Percentiles rank a stretch among this genome's conserved stretches.
Conservation (phyloP, 345 rosid species). For the Hypericum perforatum region DNA sequence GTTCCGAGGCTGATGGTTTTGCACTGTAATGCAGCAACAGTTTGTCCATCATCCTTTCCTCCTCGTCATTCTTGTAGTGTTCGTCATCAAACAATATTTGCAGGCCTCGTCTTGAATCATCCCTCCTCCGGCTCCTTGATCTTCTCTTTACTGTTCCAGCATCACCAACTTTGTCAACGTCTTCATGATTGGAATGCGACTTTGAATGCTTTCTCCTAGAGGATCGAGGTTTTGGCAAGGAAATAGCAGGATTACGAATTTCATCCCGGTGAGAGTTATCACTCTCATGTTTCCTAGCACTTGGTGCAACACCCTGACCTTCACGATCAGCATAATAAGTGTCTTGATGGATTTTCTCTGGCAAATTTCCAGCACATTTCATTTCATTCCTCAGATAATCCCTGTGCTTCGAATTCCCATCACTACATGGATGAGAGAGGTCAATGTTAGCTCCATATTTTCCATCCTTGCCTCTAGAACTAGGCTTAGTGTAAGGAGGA, state of each 20-base stretch:
- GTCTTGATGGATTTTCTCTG: conserved; percentile 24
- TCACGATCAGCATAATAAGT: conserved; percentile 21
- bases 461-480: conserved; percentile 33
- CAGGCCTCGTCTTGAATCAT: conserved; percentile 51
- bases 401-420: conserved; percentile 17
- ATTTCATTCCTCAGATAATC: conserved; percentile 26
- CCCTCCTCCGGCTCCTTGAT: conserved; percentile 56
- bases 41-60: conserved; percentile 79
- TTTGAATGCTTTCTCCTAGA: conserved; percentile 47
- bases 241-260: conserved; percentile 13
- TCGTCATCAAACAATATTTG: conserved; percentile 58
- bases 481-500: conserved; percentile 64
- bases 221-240: conserved; percentile 47
- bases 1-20: conserved; percentile 55
- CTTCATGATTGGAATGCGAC: conserved; percentile 31
- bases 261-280: conserved; percentile 16
- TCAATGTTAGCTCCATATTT: conserved; percentile 19
- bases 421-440: conserved; percentile 20
- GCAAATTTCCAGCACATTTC: conserved; percentile 10
- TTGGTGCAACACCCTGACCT: conserved; percentile 17
- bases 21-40: conserved; percentile 82
- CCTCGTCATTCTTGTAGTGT: conserved; percentile 37
- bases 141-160: conserved; percentile 27
- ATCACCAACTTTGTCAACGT: conserved; percentile 26
- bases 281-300: conserved; percentile 16